Conservation (phyloP, 2,329 filamentous ascomycete genomes). For the Colletotrichum spinosum region DNA sequence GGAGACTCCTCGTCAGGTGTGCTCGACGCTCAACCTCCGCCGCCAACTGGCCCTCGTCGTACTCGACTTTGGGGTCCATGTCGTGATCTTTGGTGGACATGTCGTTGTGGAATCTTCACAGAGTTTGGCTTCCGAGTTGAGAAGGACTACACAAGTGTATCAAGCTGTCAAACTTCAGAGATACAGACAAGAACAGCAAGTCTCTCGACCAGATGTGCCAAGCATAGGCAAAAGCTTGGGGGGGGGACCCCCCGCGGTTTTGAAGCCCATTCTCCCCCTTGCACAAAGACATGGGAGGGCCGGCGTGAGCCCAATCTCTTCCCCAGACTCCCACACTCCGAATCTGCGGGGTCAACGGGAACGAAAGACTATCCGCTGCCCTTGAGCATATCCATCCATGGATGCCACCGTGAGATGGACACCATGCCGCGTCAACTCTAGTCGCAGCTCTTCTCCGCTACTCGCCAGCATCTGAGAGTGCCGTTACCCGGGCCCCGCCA, state of each 20-base stretch:
- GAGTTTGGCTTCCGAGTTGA: background rate
- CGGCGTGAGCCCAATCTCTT: background rate
- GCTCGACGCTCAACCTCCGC: slow-evolving; percentile 30
- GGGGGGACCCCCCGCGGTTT: slow-evolving; percentile 30
- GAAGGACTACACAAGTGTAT: background rate
- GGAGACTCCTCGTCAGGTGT: slow-evolving; percentile 40
- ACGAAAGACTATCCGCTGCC: background rate
- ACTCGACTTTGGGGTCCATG: slow-evolving; percentile 38
- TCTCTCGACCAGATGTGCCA: slow-evolving; percentile 6
- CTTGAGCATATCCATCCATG: slow-evolving; percentile 8
- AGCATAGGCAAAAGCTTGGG: slow-evolving; percentile 19
- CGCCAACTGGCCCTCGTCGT: slow-evolving; percentile 39
- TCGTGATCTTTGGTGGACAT: slow-evolving; percentile 24
- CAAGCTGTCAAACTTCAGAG: background rate
- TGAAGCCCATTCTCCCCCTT: slow-evolving; percentile 19
- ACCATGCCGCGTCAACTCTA: no score
- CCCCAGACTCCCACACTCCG: slow-evolving; percentile 14
- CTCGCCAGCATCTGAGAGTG: background rate
- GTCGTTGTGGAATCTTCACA: background rate
- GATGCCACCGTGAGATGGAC: background rate
- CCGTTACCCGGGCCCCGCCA: slow-evolving; percentile 33
- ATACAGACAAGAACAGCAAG: slow-evolving; percentile 19
- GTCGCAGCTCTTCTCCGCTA: no score
- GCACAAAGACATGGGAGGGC: no score
- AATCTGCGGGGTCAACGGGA: slow-evolving; percentile 16